Conservation (phyloP, 495 filamentous ascomycete species). For the Hypoxylon trugodes region DNA sequence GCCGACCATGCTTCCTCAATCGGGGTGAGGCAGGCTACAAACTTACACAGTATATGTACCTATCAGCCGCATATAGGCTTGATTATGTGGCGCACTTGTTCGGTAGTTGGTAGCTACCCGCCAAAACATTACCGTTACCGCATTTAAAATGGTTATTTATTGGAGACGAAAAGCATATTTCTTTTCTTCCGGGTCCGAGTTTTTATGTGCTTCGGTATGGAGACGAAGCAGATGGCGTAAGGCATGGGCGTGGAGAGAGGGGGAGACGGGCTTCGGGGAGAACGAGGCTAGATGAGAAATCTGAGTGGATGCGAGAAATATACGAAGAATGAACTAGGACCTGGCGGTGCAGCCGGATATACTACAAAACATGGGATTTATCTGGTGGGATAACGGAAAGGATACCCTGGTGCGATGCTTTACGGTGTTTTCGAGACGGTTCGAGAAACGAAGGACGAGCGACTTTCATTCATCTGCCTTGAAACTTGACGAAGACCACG, state of each 20-base stretch:
- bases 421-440: constrained; percentile 44
- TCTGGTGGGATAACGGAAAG: constrained; percentile 45
- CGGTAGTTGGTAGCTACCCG: constrained; percentile 16
- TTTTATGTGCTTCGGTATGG: constrained; percentile 9
- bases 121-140: constrained; percentile 15
- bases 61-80: constrained; percentile 6
- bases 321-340: constrained; percentile 38
- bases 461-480: constrained; percentile 37
- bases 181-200: constrained; percentile 34
- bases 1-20: constrained; percentile 47
- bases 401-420: constrained; percentile 47
- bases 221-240: constrained; percentile 37
- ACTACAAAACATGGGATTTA: constrained; percentile 44
- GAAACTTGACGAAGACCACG: constrained; percentile 39
- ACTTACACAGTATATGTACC: constrained; percentile 5
- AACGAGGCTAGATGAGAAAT: constrained; percentile 28
- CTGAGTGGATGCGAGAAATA: constrained; percentile 20
- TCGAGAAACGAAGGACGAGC: constrained; percentile 35
- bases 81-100: constrained; percentile 19
- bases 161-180: constrained; percentile 43
- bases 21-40: constrained; percentile 21
- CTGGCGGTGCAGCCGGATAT: constrained; percentile 36
- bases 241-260: constrained; percentile 32
- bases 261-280: constrained; percentile 14
- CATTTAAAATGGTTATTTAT: constrained; percentile 31